phyloP scores from a whole-genome alignment of 345 rosid species.

The Populus tremula region DNA sequence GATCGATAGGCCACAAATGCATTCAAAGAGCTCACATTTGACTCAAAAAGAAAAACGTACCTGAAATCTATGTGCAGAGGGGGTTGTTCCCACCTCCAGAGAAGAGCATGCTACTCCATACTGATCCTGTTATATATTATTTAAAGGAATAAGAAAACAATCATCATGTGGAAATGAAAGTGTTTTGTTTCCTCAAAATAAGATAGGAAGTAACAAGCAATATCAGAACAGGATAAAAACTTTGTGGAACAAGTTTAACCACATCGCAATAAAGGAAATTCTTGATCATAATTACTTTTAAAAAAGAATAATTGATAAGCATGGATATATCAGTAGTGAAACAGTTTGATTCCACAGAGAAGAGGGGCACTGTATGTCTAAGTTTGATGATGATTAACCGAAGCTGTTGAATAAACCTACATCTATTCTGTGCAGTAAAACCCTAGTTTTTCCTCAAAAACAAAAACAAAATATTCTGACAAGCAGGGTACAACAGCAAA shows the following conservation, averaged over 20 bases:
- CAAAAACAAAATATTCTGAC: background rate
- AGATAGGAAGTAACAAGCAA: background rate
- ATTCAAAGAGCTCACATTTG: background rate
- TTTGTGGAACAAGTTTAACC: background rate
- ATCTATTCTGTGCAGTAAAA: background rate
- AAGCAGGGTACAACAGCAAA: background rate
- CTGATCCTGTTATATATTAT: conserved; percentile 53
- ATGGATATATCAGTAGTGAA: background rate
- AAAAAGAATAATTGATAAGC: background rate
- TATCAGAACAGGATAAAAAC: background rate
- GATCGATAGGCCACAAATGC: background rate
- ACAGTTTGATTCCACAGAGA: background rate
- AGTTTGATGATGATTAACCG: background rate
- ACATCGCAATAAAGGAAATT: background rate
- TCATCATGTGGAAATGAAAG: background rate
- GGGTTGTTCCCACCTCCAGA: conserved; percentile 50
- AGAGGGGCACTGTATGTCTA: background rate
- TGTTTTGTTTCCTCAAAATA: background rate
- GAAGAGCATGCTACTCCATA: conserved; percentile 54
- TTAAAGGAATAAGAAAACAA: background rate
- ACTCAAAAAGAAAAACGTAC: conserved; percentile 32
- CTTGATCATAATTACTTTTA: background rate
- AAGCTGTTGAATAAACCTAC: background rate
- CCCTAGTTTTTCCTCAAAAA: background rate
- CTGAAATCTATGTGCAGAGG: conserved; percentile 70